phyloP scores from a whole-genome alignment of 2,329 filamentous ascomycete species.

The Magnaporthiopsis poae region DNA sequence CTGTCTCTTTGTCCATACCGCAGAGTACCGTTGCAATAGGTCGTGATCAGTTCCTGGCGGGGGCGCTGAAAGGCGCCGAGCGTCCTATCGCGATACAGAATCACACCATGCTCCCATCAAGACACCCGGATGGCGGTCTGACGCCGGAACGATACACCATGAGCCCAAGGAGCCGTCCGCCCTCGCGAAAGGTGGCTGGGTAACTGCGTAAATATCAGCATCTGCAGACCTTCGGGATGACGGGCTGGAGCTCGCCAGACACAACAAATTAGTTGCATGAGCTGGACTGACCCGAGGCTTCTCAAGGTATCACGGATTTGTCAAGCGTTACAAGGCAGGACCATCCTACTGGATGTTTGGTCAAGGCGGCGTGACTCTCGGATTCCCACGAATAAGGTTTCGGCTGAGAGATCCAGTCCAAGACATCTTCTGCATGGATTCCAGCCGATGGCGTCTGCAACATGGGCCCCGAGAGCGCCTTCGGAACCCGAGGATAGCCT shows the following conservation, averaged over 20 bases:
- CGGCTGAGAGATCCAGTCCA: background rate
- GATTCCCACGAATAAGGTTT: background rate
- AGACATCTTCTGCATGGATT: background rate
- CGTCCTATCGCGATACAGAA: background rate
- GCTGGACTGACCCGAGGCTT: background rate
- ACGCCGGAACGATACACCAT: background rate
- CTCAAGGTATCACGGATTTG: background rate
- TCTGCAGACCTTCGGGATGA: background rate
- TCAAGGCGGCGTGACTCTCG: background rate
- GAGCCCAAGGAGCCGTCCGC: background rate
- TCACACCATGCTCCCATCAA: background rate
- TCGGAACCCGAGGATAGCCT: no score
- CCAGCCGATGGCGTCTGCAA: background rate
- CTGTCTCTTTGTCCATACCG: background rate
- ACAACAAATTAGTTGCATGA: background rate
- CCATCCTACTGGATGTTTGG: background rate
- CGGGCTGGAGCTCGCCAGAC: background rate
- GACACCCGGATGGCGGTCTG: background rate
- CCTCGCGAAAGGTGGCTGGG: background rate
- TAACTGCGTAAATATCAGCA: background rate
- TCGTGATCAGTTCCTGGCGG: no score
- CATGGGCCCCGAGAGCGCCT: background rate
- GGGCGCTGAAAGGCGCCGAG: background rate
- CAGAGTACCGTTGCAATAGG: background rate
- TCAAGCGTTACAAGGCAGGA: background rate